A percentile compares a stretch with the other conserved stretches of the same genome.
Evolutionary conservation across 805 yeast species (phyloP).

Genomic region (Saturnispora quitensis): DNA sequence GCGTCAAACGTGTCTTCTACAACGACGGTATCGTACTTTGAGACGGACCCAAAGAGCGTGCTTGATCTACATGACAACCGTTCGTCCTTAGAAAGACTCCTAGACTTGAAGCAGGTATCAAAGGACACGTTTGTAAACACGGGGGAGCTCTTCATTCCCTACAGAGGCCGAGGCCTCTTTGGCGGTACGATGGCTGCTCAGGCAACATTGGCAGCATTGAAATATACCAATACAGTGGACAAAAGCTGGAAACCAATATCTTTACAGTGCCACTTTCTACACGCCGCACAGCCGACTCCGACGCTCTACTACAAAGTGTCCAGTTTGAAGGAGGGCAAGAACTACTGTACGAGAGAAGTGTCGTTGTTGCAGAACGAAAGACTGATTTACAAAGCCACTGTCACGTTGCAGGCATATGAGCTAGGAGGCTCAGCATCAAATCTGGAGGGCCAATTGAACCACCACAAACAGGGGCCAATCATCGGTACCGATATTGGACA

Average conservation of each 20-base stretch:
- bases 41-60: background rate
- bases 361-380: slow-evolving; percentile 44
- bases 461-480: slow-evolving; percentile 22
- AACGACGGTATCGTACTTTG: background rate
- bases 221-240: slow-evolving; percentile 32
- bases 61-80: background rate
- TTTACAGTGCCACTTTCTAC: slow-evolving; percentile 52
- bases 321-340: slow-evolving; percentile 43
- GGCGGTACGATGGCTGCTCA: slow-evolving; percentile 68
- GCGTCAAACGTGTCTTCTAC: background rate
- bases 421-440: slow-evolving; percentile 28
- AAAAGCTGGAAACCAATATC: slow-evolving; percentile 44
- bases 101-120: slow-evolving; percentile 17
- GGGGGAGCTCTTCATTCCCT: slow-evolving; percentile 31
- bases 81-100: slow-evolving; percentile 17
- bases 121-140: slow-evolving; percentile 19
- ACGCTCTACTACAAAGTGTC: slow-evolving; percentile 47
- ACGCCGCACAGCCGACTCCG: slow-evolving; percentile 38
- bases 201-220: slow-evolving; percentile 49
- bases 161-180: slow-evolving; percentile 55
- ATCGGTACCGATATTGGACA: slow-evolving; percentile 23
- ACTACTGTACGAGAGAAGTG: slow-evolving; percentile 44
- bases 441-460: slow-evolving; percentile 22
- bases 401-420: slow-evolving; percentile 33
- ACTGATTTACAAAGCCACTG: slow-evolving; percentile 42